Evolutionary conservation across 2,329 filamentous ascomycete species (phyloP).

Genomic region (Neocucurbitaria cava): DNA sequence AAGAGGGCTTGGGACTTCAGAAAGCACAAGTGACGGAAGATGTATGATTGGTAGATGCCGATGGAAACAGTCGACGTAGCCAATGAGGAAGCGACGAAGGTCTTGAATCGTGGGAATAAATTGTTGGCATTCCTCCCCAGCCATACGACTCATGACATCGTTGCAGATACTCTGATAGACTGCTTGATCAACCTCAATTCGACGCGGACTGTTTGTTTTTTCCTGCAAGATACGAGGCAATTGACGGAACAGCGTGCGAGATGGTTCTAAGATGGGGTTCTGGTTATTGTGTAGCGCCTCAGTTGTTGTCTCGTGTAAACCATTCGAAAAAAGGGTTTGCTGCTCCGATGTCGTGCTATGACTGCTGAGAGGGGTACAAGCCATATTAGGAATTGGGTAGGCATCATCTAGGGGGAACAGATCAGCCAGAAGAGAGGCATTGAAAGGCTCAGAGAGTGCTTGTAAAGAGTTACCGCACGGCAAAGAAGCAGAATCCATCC

Average conservation of each 20-base stretch:
- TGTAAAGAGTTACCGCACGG: not conserved
- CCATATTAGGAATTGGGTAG: not conserved
- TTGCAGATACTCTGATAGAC: slow-evolving; percentile 4
- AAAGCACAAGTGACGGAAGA: slow-evolving; percentile 37
- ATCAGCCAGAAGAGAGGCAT: not conserved
- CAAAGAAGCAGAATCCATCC: not conserved
- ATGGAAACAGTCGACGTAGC: slow-evolving; percentile 45
- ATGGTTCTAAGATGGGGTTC: not conserved
- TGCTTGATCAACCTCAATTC: not conserved
- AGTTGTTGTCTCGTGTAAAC: not conserved
- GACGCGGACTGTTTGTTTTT: not conserved
- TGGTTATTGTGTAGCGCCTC: not conserved
- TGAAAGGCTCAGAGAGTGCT: not conserved
- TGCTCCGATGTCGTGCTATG: not conserved
- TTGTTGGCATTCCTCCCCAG: not conserved
- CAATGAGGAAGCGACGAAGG: slow-evolving; percentile 36
- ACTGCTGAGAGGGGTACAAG: not conserved
- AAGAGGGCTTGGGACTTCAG: slow-evolving; percentile 34
- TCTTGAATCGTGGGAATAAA: slow-evolving; percentile 26
- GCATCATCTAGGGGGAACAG: not conserved
- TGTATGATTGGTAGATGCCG: slow-evolving; percentile 45
- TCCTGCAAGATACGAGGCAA: slow-evolving; percentile 1
- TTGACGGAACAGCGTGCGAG: not conserved
- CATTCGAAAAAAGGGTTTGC: not conserved
- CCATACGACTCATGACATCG: slow-evolving; percentile 10